Percentiles rank a stretch among this genome's conserved stretches.
These are phyloP conservation scores for Fraxinus sp. DNA, from an alignment of 305 asterid genomes.

Conservation along the genomic window DNA sequence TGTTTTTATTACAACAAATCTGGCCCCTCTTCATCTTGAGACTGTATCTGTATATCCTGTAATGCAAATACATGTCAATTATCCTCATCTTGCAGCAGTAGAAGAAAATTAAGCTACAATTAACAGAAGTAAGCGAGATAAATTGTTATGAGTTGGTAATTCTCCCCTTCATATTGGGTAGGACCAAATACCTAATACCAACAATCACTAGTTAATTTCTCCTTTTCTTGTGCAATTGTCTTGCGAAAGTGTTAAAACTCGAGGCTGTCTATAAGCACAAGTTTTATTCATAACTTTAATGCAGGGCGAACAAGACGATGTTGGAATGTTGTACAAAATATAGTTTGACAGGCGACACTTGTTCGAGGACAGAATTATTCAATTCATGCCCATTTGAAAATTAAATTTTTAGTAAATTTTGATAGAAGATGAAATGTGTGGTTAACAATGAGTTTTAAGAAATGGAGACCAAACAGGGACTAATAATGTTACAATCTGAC, in stretches of 20 bases:
- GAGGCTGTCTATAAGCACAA: not conserved
- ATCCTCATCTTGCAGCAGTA: not conserved
- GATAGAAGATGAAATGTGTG: not conserved
- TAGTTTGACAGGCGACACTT: not conserved
- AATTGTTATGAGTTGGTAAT: not conserved
- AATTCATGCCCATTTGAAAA: not conserved
- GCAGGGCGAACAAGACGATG: not conserved
- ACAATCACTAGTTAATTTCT: not conserved
- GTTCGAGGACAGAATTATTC: not conserved
- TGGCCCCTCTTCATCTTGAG: slow-evolving; percentile 60
- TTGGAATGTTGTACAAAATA: not conserved
- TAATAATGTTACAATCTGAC: not conserved
- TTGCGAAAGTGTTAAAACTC: not conserved
- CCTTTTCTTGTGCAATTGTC: not conserved
- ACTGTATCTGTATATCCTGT: slow-evolving; percentile 62
- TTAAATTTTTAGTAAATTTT: too few species aligned
- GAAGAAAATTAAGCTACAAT: not conserved
- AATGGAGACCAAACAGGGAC: not conserved
- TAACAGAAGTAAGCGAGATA: not conserved
- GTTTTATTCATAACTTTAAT: not conserved
- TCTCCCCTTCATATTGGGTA: not conserved
- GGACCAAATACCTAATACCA: not conserved
- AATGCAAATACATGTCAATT: not conserved
- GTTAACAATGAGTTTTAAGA: not conserved
- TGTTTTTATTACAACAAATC: slow-evolving; percentile 48